Conservation (phyloP, 2,329 filamentous ascomycete species). For the Parastagonospora avenae region DNA sequence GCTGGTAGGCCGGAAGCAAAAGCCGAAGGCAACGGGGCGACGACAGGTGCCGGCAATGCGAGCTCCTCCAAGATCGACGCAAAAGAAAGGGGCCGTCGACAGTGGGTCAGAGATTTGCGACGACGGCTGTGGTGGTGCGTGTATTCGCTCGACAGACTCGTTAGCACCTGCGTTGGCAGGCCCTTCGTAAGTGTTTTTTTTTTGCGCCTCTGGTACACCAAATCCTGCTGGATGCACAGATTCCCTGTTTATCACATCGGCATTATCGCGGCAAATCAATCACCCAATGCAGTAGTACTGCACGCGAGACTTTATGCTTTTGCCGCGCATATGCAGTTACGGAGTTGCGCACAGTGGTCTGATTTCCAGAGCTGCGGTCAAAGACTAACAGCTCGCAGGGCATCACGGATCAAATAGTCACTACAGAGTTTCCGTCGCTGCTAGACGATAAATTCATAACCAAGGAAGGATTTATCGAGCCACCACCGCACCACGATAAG, state of each 20-base stretch:
- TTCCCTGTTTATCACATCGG: background rate
- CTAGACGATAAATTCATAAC: constrained; percentile 91
- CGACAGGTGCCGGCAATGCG: constrained; percentile 20
- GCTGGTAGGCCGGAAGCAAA: constrained; percentile 30
- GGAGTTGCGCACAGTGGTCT: background rate
- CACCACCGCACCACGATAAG: constrained; percentile 60
- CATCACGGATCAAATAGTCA: constrained; percentile 94
- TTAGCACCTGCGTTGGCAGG: constrained; percentile 89
- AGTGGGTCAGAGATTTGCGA: constrained; percentile 86
- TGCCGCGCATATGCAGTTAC: background rate
- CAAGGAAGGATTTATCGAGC: constrained; percentile 71
- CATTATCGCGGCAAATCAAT: background rate
- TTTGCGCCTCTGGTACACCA: constrained; percentile 1
- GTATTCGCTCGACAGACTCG: constrained; percentile 92
- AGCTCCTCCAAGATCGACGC: constrained; percentile 50
- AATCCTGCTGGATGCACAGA: background rate
- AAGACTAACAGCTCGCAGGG: constrained; percentile 46
- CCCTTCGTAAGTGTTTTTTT: constrained; percentile 66
- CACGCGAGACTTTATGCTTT: background rate
- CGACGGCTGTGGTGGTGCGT: constrained; percentile 96
- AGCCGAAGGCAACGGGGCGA: constrained; percentile 34
- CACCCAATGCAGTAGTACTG: background rate
- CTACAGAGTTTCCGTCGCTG: constrained; percentile 89
- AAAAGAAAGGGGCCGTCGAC: constrained; percentile 68
- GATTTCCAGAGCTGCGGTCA: background rate